These are phyloP conservation scores for Rhizopus sp. DNA, from an alignment of 371 early-diverging fungal genomes.

Conservation along the genomic window DNA sequence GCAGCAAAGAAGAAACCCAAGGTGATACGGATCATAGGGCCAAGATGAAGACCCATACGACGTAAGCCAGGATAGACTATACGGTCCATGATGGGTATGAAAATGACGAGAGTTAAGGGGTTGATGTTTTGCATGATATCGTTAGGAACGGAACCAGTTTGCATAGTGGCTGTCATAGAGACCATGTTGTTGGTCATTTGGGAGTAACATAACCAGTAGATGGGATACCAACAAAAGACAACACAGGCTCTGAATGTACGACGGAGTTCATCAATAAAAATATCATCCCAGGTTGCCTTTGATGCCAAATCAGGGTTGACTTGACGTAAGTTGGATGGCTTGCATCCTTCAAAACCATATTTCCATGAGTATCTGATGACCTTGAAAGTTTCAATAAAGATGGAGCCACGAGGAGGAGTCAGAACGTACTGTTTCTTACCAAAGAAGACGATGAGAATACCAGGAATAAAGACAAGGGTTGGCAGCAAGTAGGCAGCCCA, in stretches of 20 bases:
- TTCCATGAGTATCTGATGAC: constrained; percentile 25
- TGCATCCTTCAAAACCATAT: constrained; percentile 40
- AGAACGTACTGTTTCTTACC: constrained; percentile 65
- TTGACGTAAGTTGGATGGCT: constrained; percentile 36
- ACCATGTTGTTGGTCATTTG: constrained; percentile 80
- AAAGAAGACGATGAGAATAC: constrained; percentile 58
- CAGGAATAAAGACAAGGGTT: constrained; percentile 67
- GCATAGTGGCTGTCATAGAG: constrained; percentile 74
- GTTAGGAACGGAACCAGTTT: constrained; percentile 61
- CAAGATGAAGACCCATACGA: constrained; percentile 59
- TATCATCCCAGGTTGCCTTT: constrained; percentile 64
- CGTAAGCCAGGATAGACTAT: constrained; percentile 70
- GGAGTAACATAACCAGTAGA: constrained; percentile 79
- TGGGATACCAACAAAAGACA: constrained; percentile 71
- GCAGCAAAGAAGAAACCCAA: constrained; percentile 74
- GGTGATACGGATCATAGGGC: constrained; percentile 74
- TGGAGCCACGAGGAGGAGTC: constrained; percentile 62
- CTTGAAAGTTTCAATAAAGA: constrained; percentile 46
- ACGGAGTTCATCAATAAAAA: constrained; percentile 72
- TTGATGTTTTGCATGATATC: constrained; percentile 70
- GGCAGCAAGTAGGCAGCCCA: constrained; percentile 75
- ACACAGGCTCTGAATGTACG: constrained; percentile 67
- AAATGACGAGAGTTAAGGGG: constrained; percentile 66
- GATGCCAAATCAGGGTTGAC: constrained; percentile 36
- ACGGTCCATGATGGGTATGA: constrained; percentile 73